A percentile compares a stretch with the other conserved stretches of the same genome.
These are phyloP conservation scores for Talaromyces proteolyticus DNA, from an alignment of 495 filamentous ascomycete species.

Conservation along the genomic window DNA sequence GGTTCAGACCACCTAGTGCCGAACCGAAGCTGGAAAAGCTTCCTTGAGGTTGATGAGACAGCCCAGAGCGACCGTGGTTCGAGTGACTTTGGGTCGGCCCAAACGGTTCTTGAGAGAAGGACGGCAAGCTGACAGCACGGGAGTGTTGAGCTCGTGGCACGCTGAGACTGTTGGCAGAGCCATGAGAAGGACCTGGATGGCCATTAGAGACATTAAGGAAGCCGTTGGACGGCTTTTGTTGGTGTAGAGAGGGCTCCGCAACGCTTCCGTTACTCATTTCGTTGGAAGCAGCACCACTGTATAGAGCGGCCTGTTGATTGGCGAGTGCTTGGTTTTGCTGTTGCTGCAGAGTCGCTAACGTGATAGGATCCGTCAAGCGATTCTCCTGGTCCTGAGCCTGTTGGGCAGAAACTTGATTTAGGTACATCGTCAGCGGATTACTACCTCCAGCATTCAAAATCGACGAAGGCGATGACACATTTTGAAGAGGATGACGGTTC, in stretches of 20 bases:
- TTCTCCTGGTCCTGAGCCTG: slow-evolving; percentile 60
- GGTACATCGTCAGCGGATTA: slow-evolving; percentile 94
- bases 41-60: slow-evolving; percentile 46
- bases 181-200: slow-evolving; percentile 39
- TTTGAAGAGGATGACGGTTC: slow-evolving; percentile 44
- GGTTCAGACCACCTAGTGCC: slow-evolving; percentile 51
- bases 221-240: slow-evolving; percentile 51
- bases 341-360: slow-evolving; percentile 51
- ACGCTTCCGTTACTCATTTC: slow-evolving; percentile 52
- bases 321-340: slow-evolving; percentile 50
- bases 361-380: slow-evolving; percentile 41
- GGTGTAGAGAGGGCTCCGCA: slow-evolving; percentile 39
- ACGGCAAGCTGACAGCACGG: slow-evolving; percentile 79
- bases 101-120: slow-evolving; percentile 57
- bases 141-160: slow-evolving; percentile 66
- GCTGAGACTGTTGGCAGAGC: slow-evolving; percentile 57
- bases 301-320: slow-evolving; percentile 46
- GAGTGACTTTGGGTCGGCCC: slow-evolving; percentile 37
- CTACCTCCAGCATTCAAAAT: slow-evolving; percentile 72
- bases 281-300: slow-evolving; percentile 39
- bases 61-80: slow-evolving; percentile 34
- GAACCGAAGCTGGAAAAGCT: slow-evolving; percentile 55
- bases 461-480: slow-evolving; percentile 54
- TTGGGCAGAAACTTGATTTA: slow-evolving; percentile 78
- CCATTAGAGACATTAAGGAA: slow-evolving; percentile 63